Conservation (phyloP, 2,329 filamentous ascomycete species). For the Ambrosiella xylebori region DNA sequence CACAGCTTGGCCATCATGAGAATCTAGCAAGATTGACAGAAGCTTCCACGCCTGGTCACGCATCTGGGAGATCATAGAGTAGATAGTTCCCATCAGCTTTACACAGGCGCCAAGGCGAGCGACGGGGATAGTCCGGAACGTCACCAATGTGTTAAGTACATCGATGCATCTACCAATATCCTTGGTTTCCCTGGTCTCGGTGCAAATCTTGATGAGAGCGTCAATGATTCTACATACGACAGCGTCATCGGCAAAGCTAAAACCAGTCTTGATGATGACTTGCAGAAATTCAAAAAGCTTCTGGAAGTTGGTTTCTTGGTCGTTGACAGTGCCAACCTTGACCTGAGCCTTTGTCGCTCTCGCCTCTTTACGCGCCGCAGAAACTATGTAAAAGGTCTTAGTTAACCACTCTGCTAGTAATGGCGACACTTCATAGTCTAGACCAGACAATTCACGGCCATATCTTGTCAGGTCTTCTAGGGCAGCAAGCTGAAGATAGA, state of each 20-base stretch:
- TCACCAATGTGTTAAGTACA: conserved; percentile 54
- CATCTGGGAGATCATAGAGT: conserved; percentile 44
- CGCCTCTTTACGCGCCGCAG: conserved; percentile 32
- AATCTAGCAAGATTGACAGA: conserved; percentile 52
- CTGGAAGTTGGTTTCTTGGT: conserved; percentile 44
- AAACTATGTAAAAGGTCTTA: conserved; percentile 35
- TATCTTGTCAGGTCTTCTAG: conserved; percentile 43
- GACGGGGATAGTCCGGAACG: conserved; percentile 51
- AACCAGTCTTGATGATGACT: conserved; percentile 60
- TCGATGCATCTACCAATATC: conserved; percentile 52
- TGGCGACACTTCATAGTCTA: conserved; percentile 49
- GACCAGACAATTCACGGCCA: conserved; percentile 45
- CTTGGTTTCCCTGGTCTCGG: conserved; percentile 43
- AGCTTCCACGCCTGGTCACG: conserved; percentile 52
- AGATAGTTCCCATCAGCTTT: conserved; percentile 54
- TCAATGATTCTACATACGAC: conserved; percentile 45
- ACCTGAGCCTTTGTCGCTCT: conserved; percentile 20
- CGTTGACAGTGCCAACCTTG: conserved; percentile 14
- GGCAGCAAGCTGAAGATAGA: conserved; percentile 46
- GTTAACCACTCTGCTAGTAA: conserved; percentile 44
- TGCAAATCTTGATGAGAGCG: conserved; percentile 47
- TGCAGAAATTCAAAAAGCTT: conserved; percentile 47
- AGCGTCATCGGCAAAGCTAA: conserved; percentile 46
- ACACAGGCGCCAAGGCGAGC: conserved; percentile 47
- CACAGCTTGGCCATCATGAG: conserved; percentile 54